A percentile compares a stretch with the other conserved stretches of the same genome.
phyloP scores from a whole-genome alignment of 2,329 filamentous ascomycete genomes.

The Alternaria sp. region DNA sequence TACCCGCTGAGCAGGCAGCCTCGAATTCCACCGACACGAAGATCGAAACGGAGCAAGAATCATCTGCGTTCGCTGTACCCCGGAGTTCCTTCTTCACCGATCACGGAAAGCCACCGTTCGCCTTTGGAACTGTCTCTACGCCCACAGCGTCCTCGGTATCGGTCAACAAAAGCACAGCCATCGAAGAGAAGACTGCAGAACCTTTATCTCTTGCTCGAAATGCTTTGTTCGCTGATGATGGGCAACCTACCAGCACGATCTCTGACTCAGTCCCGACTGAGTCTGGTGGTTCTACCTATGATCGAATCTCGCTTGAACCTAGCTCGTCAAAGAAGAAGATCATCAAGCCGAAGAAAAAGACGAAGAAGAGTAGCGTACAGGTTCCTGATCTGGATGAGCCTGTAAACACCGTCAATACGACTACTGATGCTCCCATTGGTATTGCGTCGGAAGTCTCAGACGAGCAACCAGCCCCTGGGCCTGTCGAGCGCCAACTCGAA shows the following conservation, averaged over 20 bases:
- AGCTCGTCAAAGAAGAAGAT: slow-evolving; percentile 34
- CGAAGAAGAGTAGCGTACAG: slow-evolving; percentile 26
- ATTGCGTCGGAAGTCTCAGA: background rate
- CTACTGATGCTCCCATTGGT: background rate
- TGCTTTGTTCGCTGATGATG: slow-evolving; percentile 16
- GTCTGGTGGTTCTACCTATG: slow-evolving; percentile 7
- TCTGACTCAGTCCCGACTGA: slow-evolving; percentile 4
- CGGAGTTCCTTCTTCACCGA: slow-evolving; percentile 17
- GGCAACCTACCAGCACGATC: slow-evolving; percentile 5
- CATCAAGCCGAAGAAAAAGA: slow-evolving; percentile 38
- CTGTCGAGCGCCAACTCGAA: background rate
- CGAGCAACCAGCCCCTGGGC: background rate
- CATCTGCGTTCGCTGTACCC: slow-evolving; percentile 1
- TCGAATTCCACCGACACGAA: background rate
- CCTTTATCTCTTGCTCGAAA: slow-evolving; percentile 1
- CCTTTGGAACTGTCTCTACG: background rate
- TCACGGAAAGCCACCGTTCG: slow-evolving; percentile 14
- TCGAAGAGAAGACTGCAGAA: background rate
- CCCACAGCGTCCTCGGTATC: background rate
- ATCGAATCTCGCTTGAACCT: slow-evolving; percentile 19
- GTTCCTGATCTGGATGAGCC: slow-evolving; percentile 12
- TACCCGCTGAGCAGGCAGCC: background rate
- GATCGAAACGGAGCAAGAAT: background rate
- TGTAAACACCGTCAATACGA: background rate
- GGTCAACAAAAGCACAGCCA: background rate